Percentiles rank a stretch among this genome's conserved stretches.
Evolutionary conservation across 1,139 yeast genomes (phyloP).

Genomic region (Debaryomyces subglobosus): DNA sequence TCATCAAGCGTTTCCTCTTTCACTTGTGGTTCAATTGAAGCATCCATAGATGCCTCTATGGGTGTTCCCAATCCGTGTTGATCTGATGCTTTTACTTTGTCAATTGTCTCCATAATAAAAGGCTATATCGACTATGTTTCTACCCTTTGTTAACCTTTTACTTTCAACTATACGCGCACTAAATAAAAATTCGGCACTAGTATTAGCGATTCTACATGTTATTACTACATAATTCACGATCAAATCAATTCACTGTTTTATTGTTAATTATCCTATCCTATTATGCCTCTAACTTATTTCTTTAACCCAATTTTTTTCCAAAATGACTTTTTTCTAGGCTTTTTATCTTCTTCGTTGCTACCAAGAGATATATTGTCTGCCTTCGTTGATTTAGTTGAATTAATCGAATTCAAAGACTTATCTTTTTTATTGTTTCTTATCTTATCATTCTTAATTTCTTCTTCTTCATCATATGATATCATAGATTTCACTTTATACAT

Average conservation of each 20-base stretch:
- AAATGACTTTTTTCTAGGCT: slow-evolving; percentile 27
- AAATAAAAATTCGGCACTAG: not conserved
- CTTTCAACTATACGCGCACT: not conserved
- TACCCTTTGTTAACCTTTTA: not conserved
- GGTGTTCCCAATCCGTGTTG: not conserved
- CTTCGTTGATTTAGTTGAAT: slow-evolving; percentile 15
- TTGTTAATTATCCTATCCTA: not conserved
- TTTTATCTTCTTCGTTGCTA: slow-evolving; percentile 14
- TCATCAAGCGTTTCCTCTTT: slow-evolving; percentile 13
- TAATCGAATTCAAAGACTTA: slow-evolving; percentile 11
- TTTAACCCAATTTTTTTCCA: slow-evolving; percentile 38
- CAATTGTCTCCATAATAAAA: not conserved
- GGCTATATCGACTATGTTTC: not conserved
- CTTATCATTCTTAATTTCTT: slow-evolving; percentile 28
- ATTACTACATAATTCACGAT: not conserved
- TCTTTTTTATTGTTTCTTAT: slow-evolving; percentile 20
- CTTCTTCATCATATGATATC: slow-evolving; percentile 36
- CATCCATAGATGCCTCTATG: slow-evolving; percentile 3
- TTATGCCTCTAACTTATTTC: slow-evolving; percentile 19
- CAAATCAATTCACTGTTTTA: not conserved
- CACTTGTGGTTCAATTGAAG: slow-evolving; percentile 30
- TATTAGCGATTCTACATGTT: not conserved
- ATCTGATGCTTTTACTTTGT: not conserved
- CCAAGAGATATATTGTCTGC: slow-evolving; percentile 12
- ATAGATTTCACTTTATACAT: slow-evolving; percentile 47